Evolutionary conservation across 2,329 filamentous ascomycete species (phyloP).

Genomic region (Neofusicoccum sp.): DNA sequence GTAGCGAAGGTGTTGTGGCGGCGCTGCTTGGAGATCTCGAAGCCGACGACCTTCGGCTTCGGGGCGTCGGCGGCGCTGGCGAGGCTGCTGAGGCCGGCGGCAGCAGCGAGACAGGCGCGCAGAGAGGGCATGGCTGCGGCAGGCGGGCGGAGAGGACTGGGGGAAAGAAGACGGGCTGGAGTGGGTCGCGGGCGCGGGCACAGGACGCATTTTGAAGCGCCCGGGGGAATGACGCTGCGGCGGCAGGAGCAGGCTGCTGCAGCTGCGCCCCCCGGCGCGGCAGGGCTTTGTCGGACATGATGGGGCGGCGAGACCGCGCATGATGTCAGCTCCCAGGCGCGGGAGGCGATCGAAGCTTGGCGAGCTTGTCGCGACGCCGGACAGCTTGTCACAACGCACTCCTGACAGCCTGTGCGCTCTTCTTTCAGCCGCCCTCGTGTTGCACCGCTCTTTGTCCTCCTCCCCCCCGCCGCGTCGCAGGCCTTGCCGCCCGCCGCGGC

Average conservation of each 20-base stretch:
- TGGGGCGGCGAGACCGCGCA: not conserved
- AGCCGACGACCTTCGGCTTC: slow-evolving; percentile 13
- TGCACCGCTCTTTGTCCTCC: not conserved
- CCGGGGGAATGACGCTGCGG: not conserved
- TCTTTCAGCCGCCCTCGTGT: not conserved
- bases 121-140: slow-evolving; percentile 4
- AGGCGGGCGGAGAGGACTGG: not conserved
- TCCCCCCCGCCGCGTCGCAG: too few species aligned
- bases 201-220: not conserved
- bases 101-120: not conserved
- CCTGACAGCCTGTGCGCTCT: not conserved
- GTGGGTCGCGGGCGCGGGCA: not conserved
- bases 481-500: not conserved
- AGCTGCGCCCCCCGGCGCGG: not conserved
- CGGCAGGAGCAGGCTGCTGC: not conserved
- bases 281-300: not conserved
- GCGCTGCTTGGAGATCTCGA: slow-evolving; percentile 10
- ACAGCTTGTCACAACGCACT: too few species aligned
- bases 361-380: not conserved
- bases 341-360: slow-evolving; percentile 10
- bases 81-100: slow-evolving; percentile 2
- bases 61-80: not conserved
- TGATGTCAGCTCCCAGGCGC: not conserved
- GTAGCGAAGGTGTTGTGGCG: not conserved
- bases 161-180: not conserved